Percentiles rank a stretch among this genome's conserved stretches.
These are phyloP conservation scores for Oxalis stricta DNA, from an alignment of 441 rosid genomes.

Conservation along the genomic window DNA sequence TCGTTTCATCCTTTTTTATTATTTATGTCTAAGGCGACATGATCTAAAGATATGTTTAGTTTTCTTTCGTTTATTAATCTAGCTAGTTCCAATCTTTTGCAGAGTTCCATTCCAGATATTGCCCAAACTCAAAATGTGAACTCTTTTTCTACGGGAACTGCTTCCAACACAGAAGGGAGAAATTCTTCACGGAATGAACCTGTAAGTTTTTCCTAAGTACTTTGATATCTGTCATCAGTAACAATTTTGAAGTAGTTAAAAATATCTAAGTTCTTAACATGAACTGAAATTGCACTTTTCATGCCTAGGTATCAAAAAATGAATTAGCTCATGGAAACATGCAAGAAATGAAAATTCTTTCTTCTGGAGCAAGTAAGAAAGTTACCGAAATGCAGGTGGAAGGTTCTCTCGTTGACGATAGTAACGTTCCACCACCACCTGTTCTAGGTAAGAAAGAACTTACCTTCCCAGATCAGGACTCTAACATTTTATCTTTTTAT, in stretches of 20 bases:
- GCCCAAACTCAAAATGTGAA: constrained; percentile 17
- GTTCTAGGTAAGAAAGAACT: constrained; percentile 42
- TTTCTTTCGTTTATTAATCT: not conserved
- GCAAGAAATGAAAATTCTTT: constrained; percentile 13
- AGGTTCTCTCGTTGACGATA: constrained; percentile 13
- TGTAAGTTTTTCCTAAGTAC: constrained; percentile 13
- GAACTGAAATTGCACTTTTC: too few species aligned
- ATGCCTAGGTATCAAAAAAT: too few species aligned
- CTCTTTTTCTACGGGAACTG: constrained; percentile 14
- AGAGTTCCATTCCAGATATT: constrained; percentile 23
- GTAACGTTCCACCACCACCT: constrained; percentile 54
- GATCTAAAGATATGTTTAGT: too few species aligned
- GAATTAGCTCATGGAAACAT: constrained; percentile 3
- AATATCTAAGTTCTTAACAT: too few species aligned
- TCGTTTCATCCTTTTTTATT: not conserved
- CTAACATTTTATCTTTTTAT: not conserved
- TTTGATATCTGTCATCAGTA: too few species aligned
- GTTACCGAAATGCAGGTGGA: constrained; percentile 19
- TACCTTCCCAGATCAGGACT: not conserved
- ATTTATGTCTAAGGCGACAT: not conserved
- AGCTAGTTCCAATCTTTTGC: not conserved
- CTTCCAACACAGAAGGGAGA: constrained; percentile 17
- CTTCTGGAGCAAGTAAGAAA: constrained; percentile 6
- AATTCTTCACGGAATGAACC: constrained; percentile 14
- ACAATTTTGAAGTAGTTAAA: too few species aligned